These are phyloP conservation scores for Hypericum perforatum DNA, from an alignment of 345 rosid genomes.

Conservation along the genomic window DNA sequence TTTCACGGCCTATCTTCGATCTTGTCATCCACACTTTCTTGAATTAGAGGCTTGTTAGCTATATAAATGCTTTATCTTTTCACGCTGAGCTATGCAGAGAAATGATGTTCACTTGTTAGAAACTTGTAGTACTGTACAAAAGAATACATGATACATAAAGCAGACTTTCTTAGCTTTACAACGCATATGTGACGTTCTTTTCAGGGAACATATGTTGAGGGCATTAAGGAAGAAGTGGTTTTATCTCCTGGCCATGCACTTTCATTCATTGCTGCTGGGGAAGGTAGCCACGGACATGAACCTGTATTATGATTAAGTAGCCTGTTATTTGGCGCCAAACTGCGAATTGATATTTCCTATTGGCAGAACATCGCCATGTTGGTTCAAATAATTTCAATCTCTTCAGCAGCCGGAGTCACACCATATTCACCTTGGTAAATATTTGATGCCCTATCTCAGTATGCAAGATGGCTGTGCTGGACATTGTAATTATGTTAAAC, in stretches of 20 bases:
- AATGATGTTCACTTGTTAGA: too few species aligned
- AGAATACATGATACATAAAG: too few species aligned
- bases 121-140: too few species aligned
- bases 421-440: slow-evolving; percentile 87
- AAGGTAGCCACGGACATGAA: slow-evolving; percentile 42
- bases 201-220: slow-evolving; percentile 98
- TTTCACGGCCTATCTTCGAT: too few species aligned
- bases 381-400: slow-evolving; percentile 98
- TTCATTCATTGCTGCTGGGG: slow-evolving; percentile 98
- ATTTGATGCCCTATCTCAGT: background rate
- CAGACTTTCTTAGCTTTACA: too few species aligned
- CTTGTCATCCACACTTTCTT: too few species aligned
- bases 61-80: too few species aligned
- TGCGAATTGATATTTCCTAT: slow-evolving; percentile 14
- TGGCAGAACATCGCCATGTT: slow-evolving; percentile 97
- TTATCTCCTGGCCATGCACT: slow-evolving; percentile 98
- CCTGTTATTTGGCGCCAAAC: slow-evolving; percentile 5
- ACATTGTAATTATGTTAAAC: too few species aligned
- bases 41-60: too few species aligned
- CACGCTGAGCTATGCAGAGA: too few species aligned
- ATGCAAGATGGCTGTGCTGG: too few species aligned
- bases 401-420: slow-evolving; percentile 97
- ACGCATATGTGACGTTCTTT: slow-evolving; percentile 1
- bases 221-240: slow-evolving; percentile 98
- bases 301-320: background rate